These are phyloP conservation scores for Chrysoporthe cubensis DNA, from an alignment of 2,329 filamentous ascomycete genomes.

Conservation along the genomic window DNA sequence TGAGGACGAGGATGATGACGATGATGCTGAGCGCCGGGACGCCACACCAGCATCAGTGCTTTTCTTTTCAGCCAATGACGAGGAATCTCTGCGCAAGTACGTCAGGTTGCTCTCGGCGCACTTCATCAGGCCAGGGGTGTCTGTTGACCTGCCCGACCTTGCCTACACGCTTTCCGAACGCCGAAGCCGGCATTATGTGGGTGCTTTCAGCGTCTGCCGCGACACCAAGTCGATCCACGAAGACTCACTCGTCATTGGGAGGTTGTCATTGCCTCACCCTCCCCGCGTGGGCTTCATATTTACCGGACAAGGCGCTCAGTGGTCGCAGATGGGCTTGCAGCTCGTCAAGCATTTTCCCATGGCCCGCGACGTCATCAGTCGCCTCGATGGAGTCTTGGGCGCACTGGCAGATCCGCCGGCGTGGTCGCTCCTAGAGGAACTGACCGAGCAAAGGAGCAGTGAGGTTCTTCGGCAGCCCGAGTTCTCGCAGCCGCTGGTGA, in stretches of 20 bases:
- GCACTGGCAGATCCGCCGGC: neutral
- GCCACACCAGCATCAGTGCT: neutral
- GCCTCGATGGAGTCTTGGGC: neutral
- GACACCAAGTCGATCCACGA: too few relatives aligned
- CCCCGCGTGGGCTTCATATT: conserved; percentile 42
- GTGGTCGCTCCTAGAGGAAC: neutral
- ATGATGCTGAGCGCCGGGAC: too few relatives aligned
- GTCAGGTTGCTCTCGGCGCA: neutral
- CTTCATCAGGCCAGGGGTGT: neutral
- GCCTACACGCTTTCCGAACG: conserved; percentile 32
- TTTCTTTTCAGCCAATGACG: neutral
- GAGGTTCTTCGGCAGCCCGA: neutral
- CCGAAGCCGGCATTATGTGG: neutral
- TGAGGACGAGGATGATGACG: neutral
- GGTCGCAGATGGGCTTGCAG: neutral
- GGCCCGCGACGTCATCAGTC: neutral
- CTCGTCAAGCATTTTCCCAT: conserved; percentile 36
- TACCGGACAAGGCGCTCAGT: conserved; percentile 42
- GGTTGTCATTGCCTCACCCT: too few relatives aligned
- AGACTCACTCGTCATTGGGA: too few relatives aligned
- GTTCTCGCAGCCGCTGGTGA: conserved; percentile 14
- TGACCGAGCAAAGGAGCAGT: neutral
- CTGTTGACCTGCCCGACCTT: conserved; percentile 16
- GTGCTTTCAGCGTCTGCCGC: too few relatives aligned
- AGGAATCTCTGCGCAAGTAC: neutral